Evolutionary conservation across 1,284 basidiomycete species (phyloP).

Genomic region (Sphaerobolus stellatus): DNA sequence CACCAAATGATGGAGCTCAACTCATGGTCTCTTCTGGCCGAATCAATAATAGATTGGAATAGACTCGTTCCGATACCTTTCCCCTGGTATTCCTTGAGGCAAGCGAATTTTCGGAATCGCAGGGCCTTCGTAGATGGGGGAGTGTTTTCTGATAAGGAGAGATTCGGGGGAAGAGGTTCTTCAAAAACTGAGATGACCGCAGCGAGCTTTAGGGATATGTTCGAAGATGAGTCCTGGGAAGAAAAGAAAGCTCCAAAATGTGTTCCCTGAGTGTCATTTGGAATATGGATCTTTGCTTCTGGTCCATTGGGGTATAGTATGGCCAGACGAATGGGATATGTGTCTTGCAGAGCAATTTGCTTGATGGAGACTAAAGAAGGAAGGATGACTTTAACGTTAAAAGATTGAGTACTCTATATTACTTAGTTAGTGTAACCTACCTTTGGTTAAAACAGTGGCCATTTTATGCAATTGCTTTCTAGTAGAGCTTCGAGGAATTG

Average conservation of each 20-base stretch:
- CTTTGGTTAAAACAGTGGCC: too few species aligned
- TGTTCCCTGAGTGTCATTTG: conserved; percentile 48
- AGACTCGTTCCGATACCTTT: conserved; percentile 53
- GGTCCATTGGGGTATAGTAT: conserved; percentile 58
- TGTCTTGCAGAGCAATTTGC: conserved; percentile 43
- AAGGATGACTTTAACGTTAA: too few species aligned
- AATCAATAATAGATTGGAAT: conserved; percentile 40
- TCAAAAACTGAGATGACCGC: conserved; percentile 58
- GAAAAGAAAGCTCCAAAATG: conserved; percentile 56
- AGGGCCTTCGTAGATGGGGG: conserved; percentile 11
- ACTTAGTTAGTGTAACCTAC: too few species aligned
- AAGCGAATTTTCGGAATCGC: conserved; percentile 65
- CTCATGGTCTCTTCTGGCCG: conserved; percentile 32
- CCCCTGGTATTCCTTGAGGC: conserved; percentile 44
- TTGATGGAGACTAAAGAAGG: too few species aligned
- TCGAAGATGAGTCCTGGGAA: conserved; percentile 4
- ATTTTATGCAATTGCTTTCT: too few species aligned
- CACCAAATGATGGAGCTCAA: conserved; percentile 49
- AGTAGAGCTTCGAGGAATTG: too few species aligned
- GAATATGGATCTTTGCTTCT: conserved; percentile 47
- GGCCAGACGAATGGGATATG: conserved; percentile 51
- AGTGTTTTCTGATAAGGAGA: neutral
- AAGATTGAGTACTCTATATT: too few species aligned
- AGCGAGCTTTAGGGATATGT: neutral
- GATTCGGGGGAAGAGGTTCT: conserved; percentile 37